Percentiles rank a stretch among this genome's conserved stretches.
Evolutionary conservation across 495 filamentous ascomycete species (phyloP).

Genomic region (Podospora comata): DNA sequence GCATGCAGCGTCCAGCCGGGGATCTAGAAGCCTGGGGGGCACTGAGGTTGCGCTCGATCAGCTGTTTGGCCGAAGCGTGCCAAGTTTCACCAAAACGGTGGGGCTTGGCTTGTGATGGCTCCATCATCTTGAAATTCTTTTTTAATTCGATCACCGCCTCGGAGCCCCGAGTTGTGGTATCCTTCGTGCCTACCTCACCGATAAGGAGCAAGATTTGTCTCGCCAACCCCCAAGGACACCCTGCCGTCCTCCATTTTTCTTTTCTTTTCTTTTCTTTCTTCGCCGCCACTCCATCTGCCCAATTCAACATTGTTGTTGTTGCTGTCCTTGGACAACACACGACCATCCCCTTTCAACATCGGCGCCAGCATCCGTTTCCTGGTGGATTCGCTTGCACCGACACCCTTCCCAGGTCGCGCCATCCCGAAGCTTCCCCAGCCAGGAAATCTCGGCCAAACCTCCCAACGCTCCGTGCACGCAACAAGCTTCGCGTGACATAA

Average conservation of each 20-base stretch:
- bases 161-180: not conserved
- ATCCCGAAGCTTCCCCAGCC: conserved; percentile 7
- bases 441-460: conserved; percentile 15
- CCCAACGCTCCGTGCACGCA: conserved; percentile 3
- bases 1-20: not conserved
- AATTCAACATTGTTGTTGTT: conserved; percentile 24
- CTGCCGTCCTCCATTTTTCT: not conserved
- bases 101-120: conserved; percentile 8
- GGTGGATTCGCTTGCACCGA: conserved; percentile 1
- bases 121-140: conserved; percentile 24
- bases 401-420: not conserved
- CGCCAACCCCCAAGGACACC: not conserved
- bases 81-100: conserved; percentile 9
- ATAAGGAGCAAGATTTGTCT: not conserved
- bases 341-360: not conserved
- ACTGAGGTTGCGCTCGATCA: not conserved
- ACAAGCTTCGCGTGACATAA: conserved; percentile 10
- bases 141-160: conserved; percentile 24
- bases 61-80: not conserved
- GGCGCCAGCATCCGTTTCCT: not conserved
- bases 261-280: conserved; percentile 5
- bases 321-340: not conserved
- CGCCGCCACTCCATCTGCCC: conserved; percentile 1
- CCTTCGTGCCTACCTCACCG: not conserved
- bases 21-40: not conserved